These are phyloP conservation scores for Stylosanthes scabra DNA, from an alignment of 331 rosid genomes.

Conservation along the genomic window DNA sequence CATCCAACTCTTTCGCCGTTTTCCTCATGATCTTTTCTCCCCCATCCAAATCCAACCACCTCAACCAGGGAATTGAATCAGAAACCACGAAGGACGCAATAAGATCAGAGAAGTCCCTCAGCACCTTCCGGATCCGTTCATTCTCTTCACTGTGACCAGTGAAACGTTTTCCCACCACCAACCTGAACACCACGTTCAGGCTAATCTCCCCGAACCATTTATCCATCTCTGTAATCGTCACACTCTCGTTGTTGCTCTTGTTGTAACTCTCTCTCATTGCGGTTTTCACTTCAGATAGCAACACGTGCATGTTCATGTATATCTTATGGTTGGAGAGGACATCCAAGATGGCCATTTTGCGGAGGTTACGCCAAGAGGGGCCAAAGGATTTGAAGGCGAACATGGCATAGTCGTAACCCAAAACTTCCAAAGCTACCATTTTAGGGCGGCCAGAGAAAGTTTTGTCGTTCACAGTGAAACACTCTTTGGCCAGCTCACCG, in stretches of 20 bases:
- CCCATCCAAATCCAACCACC: conserved; percentile 76
- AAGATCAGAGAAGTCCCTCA: conserved; percentile 36
- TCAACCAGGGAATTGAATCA: conserved; percentile 58
- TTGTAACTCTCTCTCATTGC: neutral
- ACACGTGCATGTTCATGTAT: neutral
- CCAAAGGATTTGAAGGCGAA: conserved; percentile 5
- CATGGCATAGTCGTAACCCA: no score
- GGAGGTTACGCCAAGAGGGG: neutral
- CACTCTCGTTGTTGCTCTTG: neutral
- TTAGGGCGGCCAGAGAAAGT: no score
- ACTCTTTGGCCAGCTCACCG: no score
- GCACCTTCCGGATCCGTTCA: conserved; percentile 24
- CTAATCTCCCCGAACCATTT: conserved; percentile 40
- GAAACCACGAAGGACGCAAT: conserved; percentile 34
- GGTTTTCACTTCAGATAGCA: neutral
- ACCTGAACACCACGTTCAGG: conserved; percentile 7
- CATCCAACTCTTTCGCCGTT: conserved; percentile 40
- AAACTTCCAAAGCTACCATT: no score
- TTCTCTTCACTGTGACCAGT: conserved; percentile 11
- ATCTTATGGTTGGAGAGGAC: neutral
- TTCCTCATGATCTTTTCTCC: conserved; percentile 55
- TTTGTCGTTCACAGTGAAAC: no score
- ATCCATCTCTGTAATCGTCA: conserved; percentile 34
- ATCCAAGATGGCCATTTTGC: neutral
- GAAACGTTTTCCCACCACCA: conserved; percentile 35